These are phyloP conservation scores for Komagataella phaffii DNA, from an alignment of 805 yeast genomes.

Conservation along the genomic window DNA sequence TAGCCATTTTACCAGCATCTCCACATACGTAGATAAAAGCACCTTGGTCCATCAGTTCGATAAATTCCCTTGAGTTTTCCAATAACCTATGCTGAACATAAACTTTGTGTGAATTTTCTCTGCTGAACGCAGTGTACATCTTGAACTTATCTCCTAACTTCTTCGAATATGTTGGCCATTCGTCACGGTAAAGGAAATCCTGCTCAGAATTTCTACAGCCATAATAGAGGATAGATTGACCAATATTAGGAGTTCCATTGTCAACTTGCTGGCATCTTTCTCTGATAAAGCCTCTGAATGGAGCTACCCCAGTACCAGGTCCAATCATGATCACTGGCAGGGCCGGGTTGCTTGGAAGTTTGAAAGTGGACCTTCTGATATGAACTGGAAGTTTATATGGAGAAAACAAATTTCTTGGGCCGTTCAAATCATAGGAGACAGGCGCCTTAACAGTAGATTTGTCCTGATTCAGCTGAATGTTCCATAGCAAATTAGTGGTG, in stretches of 20 bases:
- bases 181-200: conserved; percentile 79
- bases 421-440: conserved; percentile 59
- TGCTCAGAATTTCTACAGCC: conserved; percentile 75
- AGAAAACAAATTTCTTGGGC: conserved; percentile 56
- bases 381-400: conserved; percentile 73
- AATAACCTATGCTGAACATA: conserved; percentile 77
- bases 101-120: conserved; percentile 49
- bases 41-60: conserved; percentile 44
- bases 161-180: conserved; percentile 71
- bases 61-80: conserved; percentile 39
- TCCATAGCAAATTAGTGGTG: conserved; percentile 74
- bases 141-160: conserved; percentile 49
- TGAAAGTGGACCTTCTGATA: conserved; percentile 89
- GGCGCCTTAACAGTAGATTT: conserved; percentile 27
- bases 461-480: conserved; percentile 51
- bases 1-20: conserved; percentile 92
- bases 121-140: conserved; percentile 75
- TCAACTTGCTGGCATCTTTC: conserved; percentile 57
- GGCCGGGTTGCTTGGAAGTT: conserved; percentile 74
- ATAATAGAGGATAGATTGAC: conserved; percentile 65
- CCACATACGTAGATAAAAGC: conserved; percentile 95
- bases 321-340: conserved; percentile 88
- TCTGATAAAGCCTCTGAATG: conserved; percentile 89
- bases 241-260: conserved; percentile 38
- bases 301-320: conserved; percentile 98